Evolutionary conservation across 805 yeast genomes (phyloP).

Genomic region (Candida palmyrensis): DNA sequence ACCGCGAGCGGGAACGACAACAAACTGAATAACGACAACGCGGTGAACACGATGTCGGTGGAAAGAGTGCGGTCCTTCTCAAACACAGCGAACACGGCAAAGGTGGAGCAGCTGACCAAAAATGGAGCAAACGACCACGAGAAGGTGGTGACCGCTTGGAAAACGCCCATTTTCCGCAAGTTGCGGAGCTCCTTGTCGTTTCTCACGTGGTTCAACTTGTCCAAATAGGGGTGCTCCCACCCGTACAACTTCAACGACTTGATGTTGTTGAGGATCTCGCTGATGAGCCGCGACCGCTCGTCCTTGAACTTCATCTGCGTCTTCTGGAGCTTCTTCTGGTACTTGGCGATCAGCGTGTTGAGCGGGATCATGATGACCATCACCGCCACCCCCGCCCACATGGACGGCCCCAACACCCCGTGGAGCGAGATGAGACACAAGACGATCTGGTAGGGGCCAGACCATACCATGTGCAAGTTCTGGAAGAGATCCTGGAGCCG

Average conservation of each 20-base stretch:
- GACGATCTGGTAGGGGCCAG: slow-evolving; percentile 85
- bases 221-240: slow-evolving; percentile 87
- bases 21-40: slow-evolving; percentile 81
- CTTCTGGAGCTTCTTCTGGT: slow-evolving; percentile 70
- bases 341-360: slow-evolving; percentile 63
- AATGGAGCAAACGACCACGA: slow-evolving; percentile 86
- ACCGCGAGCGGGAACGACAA: slow-evolving; percentile 89
- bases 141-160: slow-evolving; percentile 65
- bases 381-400: slow-evolving; percentile 92
- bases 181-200: slow-evolving; percentile 80
- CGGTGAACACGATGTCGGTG: slow-evolving; percentile 90
- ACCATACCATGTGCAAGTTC: slow-evolving; percentile 78
- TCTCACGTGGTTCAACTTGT: slow-evolving; percentile 73
- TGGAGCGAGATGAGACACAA: slow-evolving; percentile 72
- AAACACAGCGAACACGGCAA: slow-evolving; percentile 67
- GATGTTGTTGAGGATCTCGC: slow-evolving; percentile 86
- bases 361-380: slow-evolving; percentile 76
- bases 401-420: slow-evolving; percentile 73
- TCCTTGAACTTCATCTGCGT: slow-evolving; percentile 88
- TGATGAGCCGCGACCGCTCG: slow-evolving; percentile 81
- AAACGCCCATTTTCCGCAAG: slow-evolving; percentile 66
- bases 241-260: slow-evolving; percentile 91
- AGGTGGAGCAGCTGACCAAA: slow-evolving; percentile 83
- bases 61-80: slow-evolving; percentile 60
- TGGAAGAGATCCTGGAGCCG: slow-evolving; percentile 80